Base-by-base conservation (phyloP, 139 green algal species). In the Trebouxia sp. region DNA sequence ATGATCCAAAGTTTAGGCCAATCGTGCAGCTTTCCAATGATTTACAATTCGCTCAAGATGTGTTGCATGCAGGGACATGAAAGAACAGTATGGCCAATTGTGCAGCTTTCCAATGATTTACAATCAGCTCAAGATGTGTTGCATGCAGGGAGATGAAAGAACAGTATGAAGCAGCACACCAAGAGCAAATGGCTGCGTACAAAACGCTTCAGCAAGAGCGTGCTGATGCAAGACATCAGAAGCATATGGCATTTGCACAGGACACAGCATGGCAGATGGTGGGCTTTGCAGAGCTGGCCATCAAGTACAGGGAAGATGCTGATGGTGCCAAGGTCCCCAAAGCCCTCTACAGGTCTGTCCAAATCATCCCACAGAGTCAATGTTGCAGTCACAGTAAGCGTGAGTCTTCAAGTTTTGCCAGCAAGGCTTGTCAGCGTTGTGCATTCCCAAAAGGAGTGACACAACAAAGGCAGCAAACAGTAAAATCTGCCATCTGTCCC, bases 261-360 rank as follows among this genome's bases (percentile, higher is more conserved):
- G 81, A 87, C 26, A 75, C 91, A 28, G 87, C 83, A 24, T 88
- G 83, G 82, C 85, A 77, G 83, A 50, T 94, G 62, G 90, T 92
- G 51, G 83, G 85, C 56, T 79, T 96, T 69, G 90, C 92, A 38
- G 89, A 91, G 81, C 80, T 85, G 2, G 51, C 83, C 7, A 80
- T 78, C 7, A 82, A 89, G 32, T 92, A 92, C 84, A 79, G 92
- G 14, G 76, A 84, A 35, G 11, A 87, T 85, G 22, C 69, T 41
- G 69, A 77, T 24, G 69, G 69, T 53, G 69, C 69, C 69, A 77
- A 77, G 55, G 69, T 77, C 24, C 69, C 69, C 26, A 51, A 53
- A 28, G 7, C 69, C 26, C n/a, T 77, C 24, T 77, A 56, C 24
- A 77, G 69, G 69, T 77, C n/a, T n/a, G n/a, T n/a, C n/a, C n/a